Conservation (phyloP, 2,329 filamentous ascomycete species). For the Aspergillus sp. region DNA sequence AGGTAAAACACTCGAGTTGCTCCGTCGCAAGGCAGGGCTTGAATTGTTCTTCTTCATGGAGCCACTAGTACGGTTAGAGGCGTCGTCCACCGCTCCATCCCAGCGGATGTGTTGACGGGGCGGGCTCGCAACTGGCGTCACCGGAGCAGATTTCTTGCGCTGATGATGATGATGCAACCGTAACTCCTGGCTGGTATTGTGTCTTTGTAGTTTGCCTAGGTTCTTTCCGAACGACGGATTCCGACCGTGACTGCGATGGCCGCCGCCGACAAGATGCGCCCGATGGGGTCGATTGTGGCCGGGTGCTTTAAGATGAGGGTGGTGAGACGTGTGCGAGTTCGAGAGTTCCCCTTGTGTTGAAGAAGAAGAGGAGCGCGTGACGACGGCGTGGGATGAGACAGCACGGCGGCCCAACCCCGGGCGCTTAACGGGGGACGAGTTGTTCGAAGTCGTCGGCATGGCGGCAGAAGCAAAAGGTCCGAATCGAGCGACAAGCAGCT, state of each 20-base stretch:
- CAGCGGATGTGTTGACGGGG: slow-evolving; percentile 39
- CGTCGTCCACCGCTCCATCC: slow-evolving; percentile 40
- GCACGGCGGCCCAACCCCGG: slow-evolving; percentile 41
- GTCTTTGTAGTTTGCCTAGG: slow-evolving; percentile 42
- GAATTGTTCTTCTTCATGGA: slow-evolving; percentile 49
- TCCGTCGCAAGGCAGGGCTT: slow-evolving; percentile 41
- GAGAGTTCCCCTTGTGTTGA: slow-evolving; percentile 31
- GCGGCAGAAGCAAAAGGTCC: slow-evolving; percentile 15
- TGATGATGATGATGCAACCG: slow-evolving; percentile 47
- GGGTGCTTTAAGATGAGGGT: slow-evolving; percentile 28
- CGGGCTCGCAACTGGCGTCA: slow-evolving; percentile 45
- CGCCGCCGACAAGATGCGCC: slow-evolving; percentile 43
- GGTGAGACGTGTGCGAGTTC: slow-evolving; percentile 28
- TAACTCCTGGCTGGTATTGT: slow-evolving; percentile 22
- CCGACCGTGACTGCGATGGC: slow-evolving; percentile 35
- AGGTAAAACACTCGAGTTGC: slow-evolving; percentile 34
- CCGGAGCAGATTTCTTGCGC: slow-evolving; percentile 47
- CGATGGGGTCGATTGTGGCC: slow-evolving; percentile 36
- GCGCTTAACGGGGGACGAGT: slow-evolving; percentile 41
- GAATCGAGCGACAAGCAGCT: slow-evolving; percentile 19
- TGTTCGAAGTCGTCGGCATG: slow-evolving; percentile 29
- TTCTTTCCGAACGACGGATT: slow-evolving; percentile 41
- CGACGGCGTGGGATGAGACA: slow-evolving; percentile 41
- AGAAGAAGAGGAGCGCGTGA: slow-evolving; percentile 35
- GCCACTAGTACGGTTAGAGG: slow-evolving; percentile 28